These are phyloP conservation scores for Steccherinum ochraceum DNA, from an alignment of 768 basidiomycete species.

Conservation along the genomic window DNA sequence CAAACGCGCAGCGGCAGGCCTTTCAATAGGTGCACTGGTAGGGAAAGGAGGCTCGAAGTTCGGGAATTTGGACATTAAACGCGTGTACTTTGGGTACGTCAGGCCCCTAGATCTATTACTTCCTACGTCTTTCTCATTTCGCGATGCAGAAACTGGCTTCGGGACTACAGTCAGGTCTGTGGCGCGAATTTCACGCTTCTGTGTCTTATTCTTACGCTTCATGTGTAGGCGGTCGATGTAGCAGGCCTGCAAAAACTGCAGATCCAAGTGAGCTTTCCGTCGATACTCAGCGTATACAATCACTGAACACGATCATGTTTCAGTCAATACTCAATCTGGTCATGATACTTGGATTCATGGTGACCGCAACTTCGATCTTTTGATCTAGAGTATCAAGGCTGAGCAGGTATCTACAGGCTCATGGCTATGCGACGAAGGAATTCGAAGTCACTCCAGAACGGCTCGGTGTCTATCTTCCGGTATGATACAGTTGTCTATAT, in stretches of 20 bases:
- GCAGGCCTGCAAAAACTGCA: conserved; percentile 69
- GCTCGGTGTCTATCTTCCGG: conserved; percentile 80
- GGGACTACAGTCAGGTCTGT: conserved; percentile 76
- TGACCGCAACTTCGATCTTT: too few relatives aligned
- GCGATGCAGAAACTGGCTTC: conserved; percentile 66
- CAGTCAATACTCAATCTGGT: conserved; percentile 83
- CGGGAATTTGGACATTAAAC: conserved; percentile 72
- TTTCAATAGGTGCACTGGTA: conserved; percentile 52
- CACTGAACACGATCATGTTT: not conserved
- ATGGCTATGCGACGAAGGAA: conserved; percentile 76
- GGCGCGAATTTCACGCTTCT: not conserved
- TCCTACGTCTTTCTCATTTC: conserved; percentile 1
- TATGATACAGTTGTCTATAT: conserved; percentile 25
- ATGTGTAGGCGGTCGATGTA: conserved; percentile 71
- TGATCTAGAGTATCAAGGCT: too few relatives aligned
- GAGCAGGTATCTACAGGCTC: too few relatives aligned
- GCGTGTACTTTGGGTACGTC: conserved; percentile 73
- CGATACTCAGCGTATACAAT: not conserved
- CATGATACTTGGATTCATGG: conserved; percentile 90
- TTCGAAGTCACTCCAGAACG: conserved; percentile 84
- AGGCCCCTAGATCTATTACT: not conserved
- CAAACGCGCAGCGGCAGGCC: conserved; percentile 51
- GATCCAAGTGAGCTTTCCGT: conserved; percentile 42
- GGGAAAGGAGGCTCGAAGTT: conserved; percentile 61
- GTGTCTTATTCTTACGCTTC: not conserved